Conservation (phyloP, 1,284 basidiomycete species). For the Trichosporon asahii region DNA sequence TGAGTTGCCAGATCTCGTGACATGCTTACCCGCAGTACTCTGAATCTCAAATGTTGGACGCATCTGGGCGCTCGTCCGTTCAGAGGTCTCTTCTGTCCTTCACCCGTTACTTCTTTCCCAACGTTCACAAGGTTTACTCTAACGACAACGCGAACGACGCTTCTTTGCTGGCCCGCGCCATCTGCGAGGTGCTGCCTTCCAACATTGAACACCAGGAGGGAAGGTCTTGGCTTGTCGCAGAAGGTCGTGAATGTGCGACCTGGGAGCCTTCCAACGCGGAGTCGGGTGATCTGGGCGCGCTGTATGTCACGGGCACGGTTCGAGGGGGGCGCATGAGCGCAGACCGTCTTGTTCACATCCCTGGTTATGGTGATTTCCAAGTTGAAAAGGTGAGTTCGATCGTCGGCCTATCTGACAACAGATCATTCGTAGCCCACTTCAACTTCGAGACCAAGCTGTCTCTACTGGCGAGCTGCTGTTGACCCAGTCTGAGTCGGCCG, state of each 20-base stretch:
- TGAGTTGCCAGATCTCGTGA: slow-evolving; percentile 27
- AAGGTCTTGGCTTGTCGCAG: slow-evolving; percentile 74
- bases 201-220: slow-evolving; percentile 64
- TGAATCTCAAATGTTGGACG: slow-evolving; percentile 54
- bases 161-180: slow-evolving; percentile 65
- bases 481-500: slow-evolving; percentile 63
- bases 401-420: slow-evolving; percentile 16
- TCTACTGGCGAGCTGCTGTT: slow-evolving; percentile 34
- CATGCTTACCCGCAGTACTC: slow-evolving; percentile 35
- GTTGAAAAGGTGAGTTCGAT: slow-evolving; percentile 63
- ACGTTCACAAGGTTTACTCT: slow-evolving; percentile 60
- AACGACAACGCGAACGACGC: slow-evolving; percentile 60
- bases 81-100: slow-evolving; percentile 86
- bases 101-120: slow-evolving; percentile 89
- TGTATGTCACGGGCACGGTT: slow-evolving; percentile 79
- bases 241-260: slow-evolving; percentile 56
- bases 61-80: slow-evolving; percentile 59
- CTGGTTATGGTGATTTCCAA: slow-evolving; percentile 84
- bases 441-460: not conserved
- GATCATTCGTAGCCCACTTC: slow-evolving; percentile 26
- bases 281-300: slow-evolving; percentile 49
- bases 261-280: slow-evolving; percentile 56
- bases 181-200: slow-evolving; percentile 74
- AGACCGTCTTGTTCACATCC: slow-evolving; percentile 83
- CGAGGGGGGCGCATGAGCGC: slow-evolving; percentile 75